Evolutionary conservation across 2,329 filamentous ascomycete genomes (phyloP).

Genomic region (Cladobotryum protrusum): DNA sequence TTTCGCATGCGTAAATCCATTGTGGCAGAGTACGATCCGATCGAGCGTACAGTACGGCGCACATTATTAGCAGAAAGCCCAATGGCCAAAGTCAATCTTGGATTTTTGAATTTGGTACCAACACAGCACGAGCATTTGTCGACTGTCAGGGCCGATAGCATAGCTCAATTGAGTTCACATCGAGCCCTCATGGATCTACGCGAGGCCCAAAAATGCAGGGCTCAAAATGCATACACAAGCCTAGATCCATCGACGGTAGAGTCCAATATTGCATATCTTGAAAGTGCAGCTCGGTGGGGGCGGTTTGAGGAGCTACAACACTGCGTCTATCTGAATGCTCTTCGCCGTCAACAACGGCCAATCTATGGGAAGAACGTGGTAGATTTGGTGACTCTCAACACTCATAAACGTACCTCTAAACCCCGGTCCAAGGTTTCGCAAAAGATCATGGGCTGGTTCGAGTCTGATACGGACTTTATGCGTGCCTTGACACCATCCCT

Average conservation of each 20-base stretch:
- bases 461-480: conserved; percentile 59
- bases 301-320: conserved; percentile 75
- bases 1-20: conserved; percentile 85
- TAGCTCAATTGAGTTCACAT: conserved; percentile 64
- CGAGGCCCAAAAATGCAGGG: conserved; percentile 59
- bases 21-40: conserved; percentile 64
- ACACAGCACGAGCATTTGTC: conserved; percentile 63
- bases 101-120: conserved; percentile 74
- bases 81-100: conserved; percentile 61
- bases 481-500: conserved; percentile 66
- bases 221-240: conserved; percentile 47
- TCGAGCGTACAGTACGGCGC: conserved; percentile 63
- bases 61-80: conserved; percentile 56
- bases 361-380: conserved; percentile 77
- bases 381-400: conserved; percentile 62
- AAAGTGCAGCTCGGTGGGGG: conserved; percentile 62
- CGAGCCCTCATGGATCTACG: conserved; percentile 62
- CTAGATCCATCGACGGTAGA: conserved; percentile 62
- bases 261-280: conserved; percentile 65
- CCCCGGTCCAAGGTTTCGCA: conserved; percentile 55
- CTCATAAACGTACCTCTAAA: conserved; percentile 52
- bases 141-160: conserved; percentile 43
- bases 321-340: conserved; percentile 71
- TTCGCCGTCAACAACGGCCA: conserved; percentile 72
- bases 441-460: conserved; percentile 67